A percentile compares a stretch with the other conserved stretches of the same genome.
Conservation (phyloP, 2,329 filamentous ascomycete species). For the Epichloe sibirici region DNA sequence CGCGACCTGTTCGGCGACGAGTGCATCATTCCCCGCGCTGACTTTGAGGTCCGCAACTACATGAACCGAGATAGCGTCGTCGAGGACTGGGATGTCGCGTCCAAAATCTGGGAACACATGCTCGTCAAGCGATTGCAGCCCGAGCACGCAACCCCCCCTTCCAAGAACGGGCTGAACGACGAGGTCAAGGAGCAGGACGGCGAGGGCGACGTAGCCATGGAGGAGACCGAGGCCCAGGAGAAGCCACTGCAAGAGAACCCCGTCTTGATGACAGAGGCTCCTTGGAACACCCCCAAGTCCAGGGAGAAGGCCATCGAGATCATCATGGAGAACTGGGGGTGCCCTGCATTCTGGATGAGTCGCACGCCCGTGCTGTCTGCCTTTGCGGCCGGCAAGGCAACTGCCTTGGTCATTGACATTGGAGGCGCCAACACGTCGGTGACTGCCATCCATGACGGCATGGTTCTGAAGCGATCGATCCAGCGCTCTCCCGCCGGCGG, state of each 20-base stretch:
- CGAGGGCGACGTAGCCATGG: slow-evolving; percentile 49
- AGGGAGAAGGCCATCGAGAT: slow-evolving; percentile 92
- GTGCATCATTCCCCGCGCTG: slow-evolving; percentile 62
- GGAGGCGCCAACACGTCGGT: slow-evolving; percentile 82
- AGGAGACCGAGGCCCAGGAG: slow-evolving; percentile 43
- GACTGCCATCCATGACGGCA: slow-evolving; percentile 84
- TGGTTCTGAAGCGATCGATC: slow-evolving; percentile 83
- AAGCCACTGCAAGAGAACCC: slow-evolving; percentile 83
- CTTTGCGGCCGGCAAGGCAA: slow-evolving; percentile 87
- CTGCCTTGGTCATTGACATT: slow-evolving; percentile 83
- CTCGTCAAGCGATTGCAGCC: slow-evolving; percentile 82
- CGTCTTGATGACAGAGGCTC: slow-evolving; percentile 83
- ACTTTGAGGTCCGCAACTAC: slow-evolving; percentile 81
- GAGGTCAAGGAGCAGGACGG: slow-evolving; percentile 46
- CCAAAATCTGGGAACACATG: slow-evolving; percentile 84
- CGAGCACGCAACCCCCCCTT: slow-evolving; percentile 54
- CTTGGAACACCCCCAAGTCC: slow-evolving; percentile 80
- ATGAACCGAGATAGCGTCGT: slow-evolving; percentile 83
- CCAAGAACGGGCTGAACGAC: slow-evolving; percentile 71
- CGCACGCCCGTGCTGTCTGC: slow-evolving; percentile 80
- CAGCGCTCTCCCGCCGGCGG: slow-evolving; percentile 78
- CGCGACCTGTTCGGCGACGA: slow-evolving; percentile 78
- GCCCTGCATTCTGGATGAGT: slow-evolving; percentile 87
- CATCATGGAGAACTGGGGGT: slow-evolving; percentile 93
- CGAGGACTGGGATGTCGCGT: slow-evolving; percentile 89